Conservation (phyloP, 2,329 filamentous ascomycete genomes). For the Fragosphaeria purpurea region DNA sequence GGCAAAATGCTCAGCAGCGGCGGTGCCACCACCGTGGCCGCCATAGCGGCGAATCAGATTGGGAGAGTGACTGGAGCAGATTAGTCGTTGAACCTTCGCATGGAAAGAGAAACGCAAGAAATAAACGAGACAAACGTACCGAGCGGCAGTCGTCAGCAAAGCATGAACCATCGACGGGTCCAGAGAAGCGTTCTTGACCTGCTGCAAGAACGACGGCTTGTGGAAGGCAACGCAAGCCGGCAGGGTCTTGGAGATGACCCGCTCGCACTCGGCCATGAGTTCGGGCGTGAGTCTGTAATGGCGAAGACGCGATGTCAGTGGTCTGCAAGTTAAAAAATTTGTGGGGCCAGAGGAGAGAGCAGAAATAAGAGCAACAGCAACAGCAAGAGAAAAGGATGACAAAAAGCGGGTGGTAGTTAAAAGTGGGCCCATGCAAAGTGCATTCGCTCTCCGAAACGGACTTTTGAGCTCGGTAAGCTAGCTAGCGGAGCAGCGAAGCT, state of each 20-base stretch:
- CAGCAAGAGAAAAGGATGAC: background rate
- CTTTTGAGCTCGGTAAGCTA: too few species aligned
- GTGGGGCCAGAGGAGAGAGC: background rate
- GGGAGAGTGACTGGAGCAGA: conserved; percentile 38
- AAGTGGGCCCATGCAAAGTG: too few species aligned
- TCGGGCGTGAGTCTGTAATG: conserved; percentile 42
- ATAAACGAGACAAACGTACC: conserved; percentile 32
- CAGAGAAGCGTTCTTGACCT: conserved; percentile 46
- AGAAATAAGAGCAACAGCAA: background rate
- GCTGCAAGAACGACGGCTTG: conserved; percentile 51
- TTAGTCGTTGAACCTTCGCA: background rate
- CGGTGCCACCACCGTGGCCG: conserved; percentile 36
- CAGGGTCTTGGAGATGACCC: conserved; percentile 50
- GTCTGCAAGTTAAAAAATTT: background rate
- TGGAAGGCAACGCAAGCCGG: conserved; percentile 54
- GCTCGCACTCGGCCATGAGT: conserved; percentile 48
- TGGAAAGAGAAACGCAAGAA: background rate
- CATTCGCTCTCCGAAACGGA: too few species aligned
- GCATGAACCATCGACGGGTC: conserved; percentile 49
- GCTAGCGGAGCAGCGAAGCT: too few species aligned
- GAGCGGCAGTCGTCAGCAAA: conserved; percentile 45
- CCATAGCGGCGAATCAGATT: conserved; percentile 49
- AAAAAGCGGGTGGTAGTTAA: too few species aligned
- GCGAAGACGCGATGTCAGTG: background rate
- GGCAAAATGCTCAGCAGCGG: conserved; percentile 49